phyloP scores from a whole-genome alignment of 2,329 filamentous ascomycete genomes.

The Trichoderma aggressivum region DNA sequence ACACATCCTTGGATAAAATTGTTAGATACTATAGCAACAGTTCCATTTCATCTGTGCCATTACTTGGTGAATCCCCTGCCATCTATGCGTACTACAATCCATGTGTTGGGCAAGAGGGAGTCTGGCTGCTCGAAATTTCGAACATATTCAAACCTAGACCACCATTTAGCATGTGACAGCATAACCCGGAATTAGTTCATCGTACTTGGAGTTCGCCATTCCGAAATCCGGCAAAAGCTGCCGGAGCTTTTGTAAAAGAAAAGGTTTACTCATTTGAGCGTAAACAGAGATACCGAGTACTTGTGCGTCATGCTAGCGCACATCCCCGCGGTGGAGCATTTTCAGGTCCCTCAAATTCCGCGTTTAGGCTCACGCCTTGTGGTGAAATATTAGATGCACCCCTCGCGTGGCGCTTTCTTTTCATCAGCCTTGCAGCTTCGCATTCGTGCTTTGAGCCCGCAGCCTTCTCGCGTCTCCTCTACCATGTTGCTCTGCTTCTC shows the following conservation, averaged over 20 bases:
- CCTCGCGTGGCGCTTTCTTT: slow-evolving; percentile 16
- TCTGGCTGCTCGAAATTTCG: slow-evolving; percentile 83
- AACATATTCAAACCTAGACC: slow-evolving; percentile 89
- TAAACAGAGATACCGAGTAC: neutral
- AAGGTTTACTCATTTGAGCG: slow-evolving; percentile 5
- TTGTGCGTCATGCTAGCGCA: slow-evolving; percentile 30
- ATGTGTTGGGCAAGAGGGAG: slow-evolving; percentile 80
- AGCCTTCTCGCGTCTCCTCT: slow-evolving; percentile 19
- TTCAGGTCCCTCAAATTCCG: neutral
- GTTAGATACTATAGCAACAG: neutral
- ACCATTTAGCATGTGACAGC: neutral
- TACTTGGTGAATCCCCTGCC: slow-evolving; percentile 94
- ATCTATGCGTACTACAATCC: slow-evolving; percentile 92
- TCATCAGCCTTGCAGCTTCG: slow-evolving; percentile 35
- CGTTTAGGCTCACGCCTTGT: slow-evolving; percentile 13
- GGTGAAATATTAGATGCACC: neutral
- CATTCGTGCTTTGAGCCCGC: slow-evolving; percentile 6
- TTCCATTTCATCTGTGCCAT: slow-evolving; percentile 10
- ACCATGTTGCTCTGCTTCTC: slow-evolving; percentile 21
- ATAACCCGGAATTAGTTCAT: slow-evolving; percentile 21
- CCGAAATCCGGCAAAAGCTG: neutral
- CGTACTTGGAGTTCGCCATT: slow-evolving; percentile 60
- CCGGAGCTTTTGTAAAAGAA: neutral
- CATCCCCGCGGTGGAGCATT: slow-evolving; percentile 21
- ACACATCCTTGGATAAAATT: slow-evolving; percentile 60